Conservation (phyloP, 257 asterid species). For the Verbena officinalis region DNA sequence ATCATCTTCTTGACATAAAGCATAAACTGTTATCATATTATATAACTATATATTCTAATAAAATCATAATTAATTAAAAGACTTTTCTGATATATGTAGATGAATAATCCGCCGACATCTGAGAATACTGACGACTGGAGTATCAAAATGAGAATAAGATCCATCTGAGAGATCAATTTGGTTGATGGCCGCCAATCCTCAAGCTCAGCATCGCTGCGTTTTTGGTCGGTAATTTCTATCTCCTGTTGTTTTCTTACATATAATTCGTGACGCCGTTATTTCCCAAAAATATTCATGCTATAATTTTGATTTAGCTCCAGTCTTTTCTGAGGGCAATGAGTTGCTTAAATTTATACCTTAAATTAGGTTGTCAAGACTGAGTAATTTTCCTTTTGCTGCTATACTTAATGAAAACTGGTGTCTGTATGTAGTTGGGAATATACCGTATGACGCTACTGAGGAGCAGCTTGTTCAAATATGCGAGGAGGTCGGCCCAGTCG, state of each 20-base stretch:
- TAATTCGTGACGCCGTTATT: neutral
- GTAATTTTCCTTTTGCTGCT: neutral
- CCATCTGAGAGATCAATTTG: slow-evolving; percentile 15
- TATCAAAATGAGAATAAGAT: slow-evolving; percentile 24
- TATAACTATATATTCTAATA: too few relatives aligned
- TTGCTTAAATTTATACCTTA: neutral
- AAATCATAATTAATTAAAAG: too few relatives aligned
- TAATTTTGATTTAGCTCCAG: neutral
- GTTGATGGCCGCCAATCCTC: slow-evolving; percentile 52
- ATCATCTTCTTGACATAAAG: too few relatives aligned
- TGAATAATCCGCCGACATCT: too few relatives aligned
- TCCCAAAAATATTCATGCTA: too few relatives aligned
- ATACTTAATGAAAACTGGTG: slow-evolving; percentile 3
- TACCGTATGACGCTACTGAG: slow-evolving; percentile 96
- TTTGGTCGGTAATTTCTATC: slow-evolving; percentile 56
- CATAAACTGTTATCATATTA: too few relatives aligned
- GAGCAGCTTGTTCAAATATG: slow-evolving; percentile 92
- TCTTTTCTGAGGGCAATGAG: slow-evolving; percentile 12
- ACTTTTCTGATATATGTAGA: too few relatives aligned
- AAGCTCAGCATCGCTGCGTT: slow-evolving; percentile 87
- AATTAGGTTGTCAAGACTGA: slow-evolving; percentile 24
- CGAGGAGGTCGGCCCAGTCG: slow-evolving; percentile 98
- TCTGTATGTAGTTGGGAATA: slow-evolving; percentile 82
- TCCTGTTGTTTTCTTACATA: neutral
- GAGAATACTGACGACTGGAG: too few relatives aligned